Evolutionary conservation across 1,284 basidiomycete species (phyloP).

Genomic region (Spongispora temasekensis): DNA sequence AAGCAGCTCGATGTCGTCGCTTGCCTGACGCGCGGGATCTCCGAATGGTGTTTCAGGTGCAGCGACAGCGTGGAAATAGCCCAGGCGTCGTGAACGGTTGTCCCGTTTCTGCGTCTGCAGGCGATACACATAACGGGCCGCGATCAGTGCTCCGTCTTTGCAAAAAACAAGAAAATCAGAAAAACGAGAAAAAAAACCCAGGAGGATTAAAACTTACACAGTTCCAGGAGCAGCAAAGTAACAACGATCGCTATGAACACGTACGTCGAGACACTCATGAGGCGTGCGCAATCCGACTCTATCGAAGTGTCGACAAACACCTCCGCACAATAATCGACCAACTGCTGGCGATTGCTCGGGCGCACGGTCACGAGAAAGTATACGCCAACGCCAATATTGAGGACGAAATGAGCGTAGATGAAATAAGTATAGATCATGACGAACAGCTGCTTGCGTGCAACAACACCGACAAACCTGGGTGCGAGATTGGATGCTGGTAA

Average conservation of each 20-base stretch:
- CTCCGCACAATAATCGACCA: constrained; percentile 46
- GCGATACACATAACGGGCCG: constrained; percentile 60
- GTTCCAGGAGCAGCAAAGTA: constrained; percentile 49
- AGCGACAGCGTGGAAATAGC: constrained; percentile 35
- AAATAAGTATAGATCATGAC: constrained; percentile 57
- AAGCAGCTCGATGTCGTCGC: constrained; percentile 35
- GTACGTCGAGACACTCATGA: constrained; percentile 45
- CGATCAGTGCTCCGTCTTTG: constrained; percentile 57
- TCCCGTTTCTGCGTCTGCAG: constrained; percentile 51
- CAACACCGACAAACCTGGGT: constrained; percentile 55
- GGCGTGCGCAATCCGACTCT: constrained; percentile 45
- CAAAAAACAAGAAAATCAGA: not conserved
- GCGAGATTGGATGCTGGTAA: constrained; percentile 8
- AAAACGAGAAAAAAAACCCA: not conserved
- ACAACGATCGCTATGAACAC: constrained; percentile 49
- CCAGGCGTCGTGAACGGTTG: constrained; percentile 32
- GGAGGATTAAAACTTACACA: constrained; percentile 45
- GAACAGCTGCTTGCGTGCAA: constrained; percentile 61
- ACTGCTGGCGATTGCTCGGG: constrained; percentile 44
- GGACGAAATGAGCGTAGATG: constrained; percentile 55
- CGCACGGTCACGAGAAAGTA: constrained; percentile 55
- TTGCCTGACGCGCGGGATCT: constrained; percentile 26
- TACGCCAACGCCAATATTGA: constrained; percentile 54
- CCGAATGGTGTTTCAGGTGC: constrained; percentile 14
- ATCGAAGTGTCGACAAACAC: constrained; percentile 44